phyloP scores from a whole-genome alignment of 2,329 filamentous ascomycete species.

The Orbilia quercus region DNA sequence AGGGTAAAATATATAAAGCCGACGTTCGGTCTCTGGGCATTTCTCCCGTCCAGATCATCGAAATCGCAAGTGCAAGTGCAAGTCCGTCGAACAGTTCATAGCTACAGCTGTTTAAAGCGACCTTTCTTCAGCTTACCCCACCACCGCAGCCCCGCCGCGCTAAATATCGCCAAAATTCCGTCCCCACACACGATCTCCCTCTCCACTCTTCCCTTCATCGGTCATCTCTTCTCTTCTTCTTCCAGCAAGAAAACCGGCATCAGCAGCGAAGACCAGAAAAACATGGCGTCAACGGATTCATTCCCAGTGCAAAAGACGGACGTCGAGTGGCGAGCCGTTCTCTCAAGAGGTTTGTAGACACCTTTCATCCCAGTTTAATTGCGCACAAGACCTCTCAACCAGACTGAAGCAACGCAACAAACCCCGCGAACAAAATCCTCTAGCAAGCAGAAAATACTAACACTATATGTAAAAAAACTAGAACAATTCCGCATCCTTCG shows the following conservation, averaged over 20 bases:
- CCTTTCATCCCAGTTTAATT: constrained; percentile 1
- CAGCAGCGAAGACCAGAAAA: constrained; percentile 60
- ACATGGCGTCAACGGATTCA: constrained; percentile 67
- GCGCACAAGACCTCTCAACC: background rate
- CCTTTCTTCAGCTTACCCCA: background rate
- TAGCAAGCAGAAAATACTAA: background rate
- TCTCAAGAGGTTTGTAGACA: constrained; percentile 73
- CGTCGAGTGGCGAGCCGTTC: constrained; percentile 87
- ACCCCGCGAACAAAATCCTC: constrained; percentile 64
- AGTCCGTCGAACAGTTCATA: constrained; percentile 8
- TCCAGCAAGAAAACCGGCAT: constrained; percentile 28
- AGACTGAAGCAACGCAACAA: constrained; percentile 9
- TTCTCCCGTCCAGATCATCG: constrained; percentile 9
- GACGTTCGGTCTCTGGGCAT: background rate
- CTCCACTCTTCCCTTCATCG: constrained; percentile 39
- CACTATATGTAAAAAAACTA: constrained; percentile 63
- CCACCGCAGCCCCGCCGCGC: background rate
- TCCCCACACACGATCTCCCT: constrained; percentile 41
- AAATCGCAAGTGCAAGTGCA: constrained; percentile 1
- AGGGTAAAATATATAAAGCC: constrained; percentile 49
- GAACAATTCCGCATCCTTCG: constrained; percentile 96
- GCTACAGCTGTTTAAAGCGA: background rate
- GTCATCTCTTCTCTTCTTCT: constrained; percentile 35
- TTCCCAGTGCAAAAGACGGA: constrained; percentile 84
- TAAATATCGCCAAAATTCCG: constrained; percentile 38